Base-by-base conservation (phyloP, 2,329 filamentous ascomycete species). In the Westerdykella aurantiaca region DNA sequence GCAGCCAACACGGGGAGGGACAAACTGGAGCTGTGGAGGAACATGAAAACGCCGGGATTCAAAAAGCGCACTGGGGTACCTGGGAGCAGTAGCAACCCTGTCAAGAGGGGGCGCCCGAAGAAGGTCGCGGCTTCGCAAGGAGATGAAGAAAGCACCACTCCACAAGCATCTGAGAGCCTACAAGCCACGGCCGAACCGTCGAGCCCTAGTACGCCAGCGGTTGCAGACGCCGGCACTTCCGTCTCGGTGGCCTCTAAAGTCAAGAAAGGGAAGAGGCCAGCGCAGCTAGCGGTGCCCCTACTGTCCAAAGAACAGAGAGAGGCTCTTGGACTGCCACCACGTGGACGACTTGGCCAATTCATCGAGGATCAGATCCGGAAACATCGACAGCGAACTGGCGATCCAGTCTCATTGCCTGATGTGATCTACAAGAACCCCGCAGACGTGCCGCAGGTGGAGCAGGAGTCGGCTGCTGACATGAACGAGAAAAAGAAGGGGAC, bases 361-460 rank as follows among this genome's bases (percentile, higher is more conserved):
- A 46, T 56, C 12, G 53, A 61, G 37, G 39, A 52, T 10, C 60
- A 64, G 39, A 58, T 66, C 18, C 46, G 51, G 37, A 56, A 49
- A 9, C 50, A 66, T 45, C 59, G 61, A 6, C 46, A 51, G 29
- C 46, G 46, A 29, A 55, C 52, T 7, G 45, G 47, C 6, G 44
- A 55, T 44, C 58, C 60, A 11, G 39, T 34, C 2, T 43, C 50
- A 13, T 23, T 61, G 29, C 58, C 60, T 2, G 53, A 57, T 12
- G 38, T 42, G 13, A 46, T 63, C 5, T 22, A 45, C 29, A 47
- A 51, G 29, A 40, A 45, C 10, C 33, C 33, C 17, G 33, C 25
- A 29, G 25, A 29, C 11, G 11, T 29, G 25, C 25, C 25, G 7
- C 25, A 9, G 25, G 7, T 29, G 34, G 34, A 17, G 34, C 34